Evolutionary conservation across 2,329 filamentous ascomycete species (phyloP).

Genomic region (Pseudomassariella vexata): DNA sequence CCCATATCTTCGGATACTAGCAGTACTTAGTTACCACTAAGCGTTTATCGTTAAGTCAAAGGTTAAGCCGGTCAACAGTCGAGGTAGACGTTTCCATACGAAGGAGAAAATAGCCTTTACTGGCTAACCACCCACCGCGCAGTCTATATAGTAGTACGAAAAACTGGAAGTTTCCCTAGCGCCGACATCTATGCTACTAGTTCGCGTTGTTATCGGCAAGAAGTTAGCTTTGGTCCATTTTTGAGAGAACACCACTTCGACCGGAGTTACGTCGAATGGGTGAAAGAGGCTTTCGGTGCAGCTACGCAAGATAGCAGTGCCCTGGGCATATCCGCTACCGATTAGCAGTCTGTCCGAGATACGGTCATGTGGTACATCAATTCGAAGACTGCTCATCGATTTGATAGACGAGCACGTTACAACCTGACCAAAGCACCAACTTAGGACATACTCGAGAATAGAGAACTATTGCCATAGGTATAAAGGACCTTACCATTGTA

Average conservation of each 20-base stretch:
- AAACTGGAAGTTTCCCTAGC: conserved; percentile 10
- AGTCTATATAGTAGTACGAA: conserved; percentile 21
- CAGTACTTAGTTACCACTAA: too few relatives aligned
- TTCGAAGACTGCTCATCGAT: conserved; percentile 32
- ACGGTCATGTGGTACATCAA: conserved; percentile 31
- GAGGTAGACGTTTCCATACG: conserved; percentile 26
- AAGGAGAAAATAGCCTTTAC: conserved; percentile 19
- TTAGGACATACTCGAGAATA: conserved; percentile 2
- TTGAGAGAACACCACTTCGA: conserved; percentile 24
- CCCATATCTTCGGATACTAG: too few relatives aligned
- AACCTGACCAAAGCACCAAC: neutral
- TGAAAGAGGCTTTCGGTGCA: conserved; percentile 30
- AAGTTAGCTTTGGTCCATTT: conserved; percentile 19
- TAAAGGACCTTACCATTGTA: neutral
- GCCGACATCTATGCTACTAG: conserved; percentile 11
- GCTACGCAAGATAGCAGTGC: conserved; percentile 21
- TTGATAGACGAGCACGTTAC: conserved; percentile 21
- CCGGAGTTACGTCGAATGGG: conserved; percentile 34
- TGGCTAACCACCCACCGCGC: neutral
- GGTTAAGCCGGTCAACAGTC: too few relatives aligned
- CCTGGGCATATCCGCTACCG: conserved; percentile 22
- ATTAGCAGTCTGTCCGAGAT: conserved; percentile 29
- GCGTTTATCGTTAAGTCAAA: conserved; percentile 30
- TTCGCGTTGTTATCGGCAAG: conserved; percentile 24
- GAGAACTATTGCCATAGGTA: neutral